Percentiles rank a stretch among this genome's conserved stretches.
Conservation (phyloP, 2,329 filamentous ascomycete genomes). For the Trichophyton verrucosum region DNA sequence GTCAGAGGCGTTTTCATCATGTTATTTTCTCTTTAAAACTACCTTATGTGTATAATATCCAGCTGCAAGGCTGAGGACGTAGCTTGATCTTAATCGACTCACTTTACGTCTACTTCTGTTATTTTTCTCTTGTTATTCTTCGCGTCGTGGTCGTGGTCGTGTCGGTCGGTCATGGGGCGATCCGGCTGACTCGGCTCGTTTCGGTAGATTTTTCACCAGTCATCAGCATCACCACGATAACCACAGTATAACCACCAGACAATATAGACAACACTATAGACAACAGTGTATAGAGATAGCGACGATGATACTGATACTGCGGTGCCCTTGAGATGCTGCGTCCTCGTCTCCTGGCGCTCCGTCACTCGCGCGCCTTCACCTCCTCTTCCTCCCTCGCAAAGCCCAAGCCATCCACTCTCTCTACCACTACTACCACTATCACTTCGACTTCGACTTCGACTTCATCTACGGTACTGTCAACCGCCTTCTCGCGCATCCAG, state of each 20-base stretch:
- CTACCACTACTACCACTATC: too few species aligned
- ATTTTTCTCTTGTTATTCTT: background rate
- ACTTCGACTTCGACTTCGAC: background rate
- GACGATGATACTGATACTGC: too few species aligned
- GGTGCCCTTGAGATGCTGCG: too few species aligned
- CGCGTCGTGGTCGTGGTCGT: too few species aligned
- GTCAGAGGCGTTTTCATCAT: slow-evolving; percentile 14
- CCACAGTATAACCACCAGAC: background rate
- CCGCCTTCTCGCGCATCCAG: background rate
- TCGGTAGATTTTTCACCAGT: background rate
- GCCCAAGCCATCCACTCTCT: too few species aligned
- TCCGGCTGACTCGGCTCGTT: background rate
- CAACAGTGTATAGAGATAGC: too few species aligned
- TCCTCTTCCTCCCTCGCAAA: too few species aligned
- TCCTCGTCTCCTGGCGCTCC: too few species aligned
- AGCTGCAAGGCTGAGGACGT: background rate
- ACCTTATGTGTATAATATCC: slow-evolving; percentile 10
- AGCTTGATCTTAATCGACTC: background rate
- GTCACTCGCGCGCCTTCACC: too few species aligned
- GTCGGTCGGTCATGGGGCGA: too few species aligned
- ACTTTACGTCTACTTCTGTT: background rate
- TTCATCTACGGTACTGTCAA: background rate
- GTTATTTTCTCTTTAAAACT: background rate
- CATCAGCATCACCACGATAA: background rate
- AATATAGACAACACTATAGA: background rate